Base-by-base conservation (phyloP, 1,139 yeast species). In the Sugiyamaella castrensis region DNA sequence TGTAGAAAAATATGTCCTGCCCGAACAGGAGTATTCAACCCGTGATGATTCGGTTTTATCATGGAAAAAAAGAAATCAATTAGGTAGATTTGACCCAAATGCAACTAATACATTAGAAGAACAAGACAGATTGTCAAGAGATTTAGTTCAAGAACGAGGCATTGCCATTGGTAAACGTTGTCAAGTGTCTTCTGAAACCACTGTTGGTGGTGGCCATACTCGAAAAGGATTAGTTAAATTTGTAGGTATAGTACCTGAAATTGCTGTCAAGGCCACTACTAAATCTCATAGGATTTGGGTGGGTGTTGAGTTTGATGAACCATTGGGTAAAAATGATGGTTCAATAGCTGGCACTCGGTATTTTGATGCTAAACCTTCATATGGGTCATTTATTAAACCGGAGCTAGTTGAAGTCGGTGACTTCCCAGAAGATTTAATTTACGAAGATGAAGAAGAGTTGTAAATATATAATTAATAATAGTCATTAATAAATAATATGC, bases 311-410 rank as follows among this genome's bases (percentile, higher is more conserved):
- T 72, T 88, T 33, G 80, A 77, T 29, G 69, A 70, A 11, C 79
- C 84, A 0, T 62, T 61, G 0, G 98, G 97, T 1, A 86, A 83
- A 65, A 88, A 91, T 59, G 79, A 89, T 60, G 98, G 98, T 0
- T 69, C 82, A 1, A 79, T 89, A 0, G 72, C 80, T 28, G 94
- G 87, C 0, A 67, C 69, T 0, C 58, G 71, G 41, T 87, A 89
- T 64, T 91, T 91, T 57, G 67, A 72, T 1, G 76, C 87, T 37
- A 58, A 59, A 11, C 69, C 70, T 1, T 66, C 55, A 12, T 76
- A 77, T 62, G 97, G 97, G 4, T 63, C 72, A 1, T 70, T 72
- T 51, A 64, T 72, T 13, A 63, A 69, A 40, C 71, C 74, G 0
- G 59, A 57, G 8, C 53, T 61, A 8, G 66, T 72, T 11, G 65